Evolutionary conservation across 1,139 yeast species (phyloP), one percentile per base, ranked within the genome.

Genomic region (Hemisphaericaspora lyxosophila): DNA sequence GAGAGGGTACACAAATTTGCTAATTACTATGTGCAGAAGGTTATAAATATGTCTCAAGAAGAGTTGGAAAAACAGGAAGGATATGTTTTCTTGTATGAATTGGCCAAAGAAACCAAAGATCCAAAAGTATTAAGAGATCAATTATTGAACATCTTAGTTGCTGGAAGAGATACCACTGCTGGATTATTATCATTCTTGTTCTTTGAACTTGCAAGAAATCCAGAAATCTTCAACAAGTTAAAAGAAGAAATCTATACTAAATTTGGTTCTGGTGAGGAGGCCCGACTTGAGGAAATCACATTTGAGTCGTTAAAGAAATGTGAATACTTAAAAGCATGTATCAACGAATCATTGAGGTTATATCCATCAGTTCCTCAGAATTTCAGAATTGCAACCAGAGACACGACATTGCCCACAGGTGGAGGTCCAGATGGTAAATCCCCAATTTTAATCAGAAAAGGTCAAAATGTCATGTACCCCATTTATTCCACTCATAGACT

Each of bases 101-200:
- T 77, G 45, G 74, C 62, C 25, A 71, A 73, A 49, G 72, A 72
- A 46, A 74, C 81, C 1, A 63, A 70, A 40, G 70, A 77, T 50
- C 77, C 75, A 6, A 55, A 48, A 26, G 61, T 68, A n/a, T 65
- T 77, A 46, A 65, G 78, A 35, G 78, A 75, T 48, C 80, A 76
- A 53, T 62, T 73, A 27, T 59, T 77, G 47, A 75, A 74, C 46
- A 71, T 77, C 45, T 56, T 77, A 41, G 58, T 76, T 19, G 82
- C 82, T 18, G 81, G 80, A 14, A 63, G 82, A 51, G 81, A 76
- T 52, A 77, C 83, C 33, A 78, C 82, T 13, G 82, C 82, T 1
- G 74, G 77, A 3, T 59, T 75, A 32, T 65, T 78, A 39, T 69
- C 78, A 5, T 76, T 72, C 55, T 49, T 64, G 9, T 61, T 76